phyloP scores from a whole-genome alignment of 106 monocot genomes.

The Dendrobium huoshanense region DNA sequence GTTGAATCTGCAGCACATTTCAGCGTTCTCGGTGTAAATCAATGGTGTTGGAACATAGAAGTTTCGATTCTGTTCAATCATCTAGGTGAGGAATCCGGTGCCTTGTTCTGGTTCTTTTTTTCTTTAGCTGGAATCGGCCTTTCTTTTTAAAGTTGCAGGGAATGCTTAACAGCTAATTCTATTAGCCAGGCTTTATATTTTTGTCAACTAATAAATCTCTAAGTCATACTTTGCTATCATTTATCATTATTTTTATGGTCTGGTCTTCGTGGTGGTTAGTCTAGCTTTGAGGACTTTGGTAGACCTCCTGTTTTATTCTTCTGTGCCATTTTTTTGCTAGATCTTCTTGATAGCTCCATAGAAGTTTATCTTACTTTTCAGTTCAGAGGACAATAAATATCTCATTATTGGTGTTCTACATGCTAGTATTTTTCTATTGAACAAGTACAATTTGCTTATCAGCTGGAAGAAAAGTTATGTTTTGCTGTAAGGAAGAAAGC shows the following conservation, averaged over 20 bases:
- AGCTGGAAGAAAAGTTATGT: neutral
- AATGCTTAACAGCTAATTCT: no score
- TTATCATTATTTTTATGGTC: neutral
- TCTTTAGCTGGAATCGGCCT: neutral
- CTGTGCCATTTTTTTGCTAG: neutral
- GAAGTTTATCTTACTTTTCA: no score
- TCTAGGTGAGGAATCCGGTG: neutral
- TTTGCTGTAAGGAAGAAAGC: neutral
- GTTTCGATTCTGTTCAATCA: neutral
- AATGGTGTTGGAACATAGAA: neutral
- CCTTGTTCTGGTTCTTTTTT: neutral
- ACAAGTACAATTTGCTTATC: neutral
- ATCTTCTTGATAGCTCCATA: no score
- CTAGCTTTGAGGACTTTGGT: neutral
- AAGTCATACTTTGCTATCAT: neutral
- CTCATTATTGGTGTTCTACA: neutral
- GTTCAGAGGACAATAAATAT: neutral
- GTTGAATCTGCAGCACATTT: neutral
- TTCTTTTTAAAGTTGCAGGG: neutral
- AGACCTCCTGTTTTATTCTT: neutral
- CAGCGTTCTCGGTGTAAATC: neutral
- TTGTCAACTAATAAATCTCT: neutral
- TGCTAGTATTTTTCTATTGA: neutral
- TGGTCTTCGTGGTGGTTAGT: neutral
- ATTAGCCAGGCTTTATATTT: neutral